Percentiles rank a stretch among this genome's conserved stretches.
phyloP scores from a whole-genome alignment of 129 eudicot genomes.

The Gnaphalium uliginosum region DNA sequence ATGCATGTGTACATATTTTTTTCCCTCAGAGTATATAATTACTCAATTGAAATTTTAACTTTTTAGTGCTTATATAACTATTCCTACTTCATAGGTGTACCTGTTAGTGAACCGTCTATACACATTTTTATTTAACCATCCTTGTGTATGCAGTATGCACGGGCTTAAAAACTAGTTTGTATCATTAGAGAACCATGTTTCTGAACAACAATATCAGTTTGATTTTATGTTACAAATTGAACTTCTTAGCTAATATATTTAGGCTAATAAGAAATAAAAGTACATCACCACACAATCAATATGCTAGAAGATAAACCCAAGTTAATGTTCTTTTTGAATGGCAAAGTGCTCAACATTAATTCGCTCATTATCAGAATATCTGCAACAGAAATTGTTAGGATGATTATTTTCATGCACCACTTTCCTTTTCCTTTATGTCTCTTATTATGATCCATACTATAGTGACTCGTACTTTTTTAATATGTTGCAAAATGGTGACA shows the following conservation, averaged over 20 bases:
- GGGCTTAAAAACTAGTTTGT: too few species aligned
- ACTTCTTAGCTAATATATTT: constrained; percentile 14
- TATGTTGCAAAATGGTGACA: not conserved
- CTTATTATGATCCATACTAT: not conserved
- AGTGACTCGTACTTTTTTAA: not conserved
- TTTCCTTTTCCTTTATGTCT: too few species aligned
- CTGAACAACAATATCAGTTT: not conserved
- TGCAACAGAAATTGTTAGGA: not conserved
- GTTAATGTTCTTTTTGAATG: not conserved
- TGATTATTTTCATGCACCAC: not conserved
- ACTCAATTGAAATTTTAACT: too few species aligned
- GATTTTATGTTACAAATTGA: not conserved
- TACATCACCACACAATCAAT: constrained; percentile 10
- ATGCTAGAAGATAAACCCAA: constrained; percentile 5
- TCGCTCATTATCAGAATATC: not conserved
- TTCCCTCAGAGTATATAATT: too few species aligned
- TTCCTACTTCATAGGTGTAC: too few species aligned
- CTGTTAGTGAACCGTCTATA: too few species aligned
- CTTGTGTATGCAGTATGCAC: too few species aligned
- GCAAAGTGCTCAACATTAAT: not conserved
- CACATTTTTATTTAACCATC: too few species aligned
- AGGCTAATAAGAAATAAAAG: constrained; percentile 2
- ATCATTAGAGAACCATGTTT: not conserved
- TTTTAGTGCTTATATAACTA: too few species aligned
- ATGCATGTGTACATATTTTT: too few species aligned